Percentiles rank a stretch among this genome's conserved stretches.
phyloP scores from a whole-genome alignment of 768 basidiomycete species.

The Ramaria rubella region DNA sequence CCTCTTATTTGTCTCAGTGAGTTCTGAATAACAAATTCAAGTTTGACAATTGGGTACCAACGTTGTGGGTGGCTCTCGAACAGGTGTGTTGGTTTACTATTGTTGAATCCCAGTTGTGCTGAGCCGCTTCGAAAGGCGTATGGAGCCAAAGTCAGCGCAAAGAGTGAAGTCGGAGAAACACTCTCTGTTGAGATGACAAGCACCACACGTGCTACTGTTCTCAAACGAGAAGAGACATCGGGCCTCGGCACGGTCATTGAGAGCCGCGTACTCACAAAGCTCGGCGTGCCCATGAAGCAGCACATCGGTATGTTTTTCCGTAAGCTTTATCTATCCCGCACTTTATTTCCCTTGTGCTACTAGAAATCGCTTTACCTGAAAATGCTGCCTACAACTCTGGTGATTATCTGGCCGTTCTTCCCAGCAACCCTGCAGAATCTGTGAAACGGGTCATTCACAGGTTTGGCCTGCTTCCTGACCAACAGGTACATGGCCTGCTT shows the following conservation, averaged over 20 bases:
- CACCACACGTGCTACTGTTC: slow-evolving; percentile 27
- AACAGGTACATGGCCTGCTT: too few species aligned
- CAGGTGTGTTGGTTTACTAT: slow-evolving; percentile 22
- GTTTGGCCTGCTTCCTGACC: slow-evolving; percentile 33
- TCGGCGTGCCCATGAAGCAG: slow-evolving; percentile 33
- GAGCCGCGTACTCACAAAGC: slow-evolving; percentile 34
- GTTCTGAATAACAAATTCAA: background rate
- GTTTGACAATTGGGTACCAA: slow-evolving; percentile 38
- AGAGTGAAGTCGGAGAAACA: background rate
- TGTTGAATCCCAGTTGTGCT: background rate
- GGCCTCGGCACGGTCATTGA: slow-evolving; percentile 34
- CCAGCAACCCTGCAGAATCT: slow-evolving; percentile 34
- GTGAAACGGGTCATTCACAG: slow-evolving; percentile 33
- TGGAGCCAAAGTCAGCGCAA: background rate
- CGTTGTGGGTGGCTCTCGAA: slow-evolving; percentile 31
- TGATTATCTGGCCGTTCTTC: slow-evolving; percentile 44
- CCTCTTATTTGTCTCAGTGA: background rate
- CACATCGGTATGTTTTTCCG: slow-evolving; percentile 31
- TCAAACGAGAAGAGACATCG: slow-evolving; percentile 34
- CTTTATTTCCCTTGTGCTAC: background rate
- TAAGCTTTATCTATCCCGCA: background rate
- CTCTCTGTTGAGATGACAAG: slow-evolving; percentile 4
- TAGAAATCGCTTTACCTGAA: slow-evolving; percentile 37
- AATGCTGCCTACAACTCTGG: slow-evolving; percentile 35
- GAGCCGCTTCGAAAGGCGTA: background rate